Percentiles rank a stretch among this genome's conserved stretches.
Conservation (phyloP, 2,329 filamentous ascomycete species). For the Neophaeococcomyces mojaviensis region DNA sequence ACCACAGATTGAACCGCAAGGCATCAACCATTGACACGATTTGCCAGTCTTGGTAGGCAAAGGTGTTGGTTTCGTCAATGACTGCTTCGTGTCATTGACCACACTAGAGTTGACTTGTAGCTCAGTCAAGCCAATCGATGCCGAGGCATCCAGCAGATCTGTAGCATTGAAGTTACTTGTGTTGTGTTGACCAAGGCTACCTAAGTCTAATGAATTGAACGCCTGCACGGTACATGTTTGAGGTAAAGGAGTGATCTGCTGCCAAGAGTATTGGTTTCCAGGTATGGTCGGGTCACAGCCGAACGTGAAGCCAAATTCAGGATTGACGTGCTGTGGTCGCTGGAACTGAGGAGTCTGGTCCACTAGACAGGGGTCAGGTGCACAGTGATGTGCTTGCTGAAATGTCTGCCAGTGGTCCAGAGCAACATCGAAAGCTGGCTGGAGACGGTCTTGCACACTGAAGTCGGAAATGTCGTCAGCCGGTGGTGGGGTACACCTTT, state of each 20-base stretch:
- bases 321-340: constrained; percentile 8
- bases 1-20: constrained; percentile 22
- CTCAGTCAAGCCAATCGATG: neutral
- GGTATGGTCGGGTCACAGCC: constrained; percentile 6
- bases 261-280: constrained; percentile 9
- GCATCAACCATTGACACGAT: constrained; percentile 23
- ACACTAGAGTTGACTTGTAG: too few relatives aligned
- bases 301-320: constrained; percentile 6
- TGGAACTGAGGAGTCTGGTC: constrained; percentile 5
- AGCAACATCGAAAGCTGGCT: constrained; percentile 4
- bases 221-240: constrained; percentile 6
- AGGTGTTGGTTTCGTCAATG: neutral
- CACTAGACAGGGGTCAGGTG: constrained; percentile 8
- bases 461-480: neutral
- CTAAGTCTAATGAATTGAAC: constrained; percentile 3
- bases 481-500: constrained; percentile 3
- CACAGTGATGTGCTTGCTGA: constrained; percentile 8
- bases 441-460: neutral
- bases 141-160: neutral
- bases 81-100: constrained; percentile 4
- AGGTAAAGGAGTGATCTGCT: neutral
- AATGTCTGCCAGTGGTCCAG: constrained; percentile 10
- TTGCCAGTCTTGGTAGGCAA: neutral
- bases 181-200: constrained; percentile 1
- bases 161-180: constrained; percentile 1